These are phyloP conservation scores for Forsythia viridissima DNA, from an alignment of 257 asterid genomes.

Conservation along the genomic window DNA sequence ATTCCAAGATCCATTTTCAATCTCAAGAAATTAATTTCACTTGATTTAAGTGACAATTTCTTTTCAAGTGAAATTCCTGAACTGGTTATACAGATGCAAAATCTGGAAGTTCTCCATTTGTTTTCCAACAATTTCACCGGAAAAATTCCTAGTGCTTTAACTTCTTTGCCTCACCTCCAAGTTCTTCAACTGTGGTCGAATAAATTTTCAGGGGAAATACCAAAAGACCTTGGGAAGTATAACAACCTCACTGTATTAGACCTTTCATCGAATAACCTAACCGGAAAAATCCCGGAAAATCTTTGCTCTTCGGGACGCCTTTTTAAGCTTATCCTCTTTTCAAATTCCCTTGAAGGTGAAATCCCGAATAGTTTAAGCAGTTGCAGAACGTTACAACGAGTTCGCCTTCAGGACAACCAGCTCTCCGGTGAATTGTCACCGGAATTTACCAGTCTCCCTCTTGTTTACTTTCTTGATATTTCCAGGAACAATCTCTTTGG, in stretches of 20 bases:
- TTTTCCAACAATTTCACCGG: slow-evolving; percentile 77
- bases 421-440: slow-evolving; percentile 52
- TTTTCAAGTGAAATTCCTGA: slow-evolving; percentile 71
- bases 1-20: slow-evolving; percentile 58
- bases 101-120: slow-evolving; percentile 69
- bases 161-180: slow-evolving; percentile 61
- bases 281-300: slow-evolving; percentile 62
- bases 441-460: slow-evolving; percentile 56
- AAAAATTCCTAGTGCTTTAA: slow-evolving; percentile 56
- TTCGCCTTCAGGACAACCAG: slow-evolving; percentile 64
- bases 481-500: slow-evolving; percentile 63
- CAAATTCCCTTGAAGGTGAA: slow-evolving; percentile 64
- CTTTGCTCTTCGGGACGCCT: slow-evolving; percentile 54
- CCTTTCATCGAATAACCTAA: slow-evolving; percentile 74
- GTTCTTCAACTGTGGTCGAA: slow-evolving; percentile 87
- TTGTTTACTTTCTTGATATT: slow-evolving; percentile 69
- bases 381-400: slow-evolving; percentile 69
- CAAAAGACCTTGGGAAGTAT: slow-evolving; percentile 51
- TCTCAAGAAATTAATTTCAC: slow-evolving; percentile 55
- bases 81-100: slow-evolving; percentile 33
- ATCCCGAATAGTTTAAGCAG: slow-evolving; percentile 50
- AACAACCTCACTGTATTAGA: slow-evolving; percentile 74
- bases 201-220: slow-evolving; percentile 60
- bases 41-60: slow-evolving; percentile 77
- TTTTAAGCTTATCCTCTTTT: slow-evolving; percentile 76